Conservation (phyloP, 306 rosid species). For the Acacia crassicarpa region DNA sequence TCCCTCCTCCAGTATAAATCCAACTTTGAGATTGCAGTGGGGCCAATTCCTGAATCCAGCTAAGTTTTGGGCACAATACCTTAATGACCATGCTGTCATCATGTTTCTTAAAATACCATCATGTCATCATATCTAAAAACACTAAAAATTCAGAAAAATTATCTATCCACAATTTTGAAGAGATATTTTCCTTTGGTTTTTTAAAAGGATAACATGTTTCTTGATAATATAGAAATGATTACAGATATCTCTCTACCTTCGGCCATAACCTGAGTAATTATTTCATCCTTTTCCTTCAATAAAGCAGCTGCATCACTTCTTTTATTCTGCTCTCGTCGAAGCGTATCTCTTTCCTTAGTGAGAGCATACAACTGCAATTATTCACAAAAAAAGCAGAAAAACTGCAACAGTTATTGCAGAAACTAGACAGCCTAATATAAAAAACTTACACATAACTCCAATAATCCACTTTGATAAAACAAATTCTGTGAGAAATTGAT, state of each 20-base stretch:
- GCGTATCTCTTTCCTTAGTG: conserved; percentile 95
- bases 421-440: conserved; percentile 18
- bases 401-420: conserved; percentile 1
- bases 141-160: conserved; percentile 6
- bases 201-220: not conserved
- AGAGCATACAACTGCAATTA: conserved; percentile 84
- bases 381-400: conserved; percentile 27
- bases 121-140: conserved; percentile 24
- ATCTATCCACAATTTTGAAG: conserved; percentile 9
- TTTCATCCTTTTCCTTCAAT: conserved; percentile 98
- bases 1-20: conserved; percentile 6
- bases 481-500: conserved; percentile 17
- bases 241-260: conserved; percentile 63
- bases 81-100: not conserved
- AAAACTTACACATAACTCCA: conserved; percentile 13
- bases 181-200: not conserved
- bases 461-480: conserved; percentile 27
- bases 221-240: conserved; percentile 1
- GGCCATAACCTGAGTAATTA: conserved; percentile 98
- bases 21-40: not conserved
- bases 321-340: conserved; percentile 90
- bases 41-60: not conserved
- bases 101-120: not conserved
- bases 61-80: not conserved
- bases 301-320: conserved; percentile 98